A percentile compares a stretch with the other conserved stretches of the same genome.
Evolutionary conservation across 2,329 filamentous ascomycete species (phyloP).

Genomic region (Diplodia scrobiculata): DNA sequence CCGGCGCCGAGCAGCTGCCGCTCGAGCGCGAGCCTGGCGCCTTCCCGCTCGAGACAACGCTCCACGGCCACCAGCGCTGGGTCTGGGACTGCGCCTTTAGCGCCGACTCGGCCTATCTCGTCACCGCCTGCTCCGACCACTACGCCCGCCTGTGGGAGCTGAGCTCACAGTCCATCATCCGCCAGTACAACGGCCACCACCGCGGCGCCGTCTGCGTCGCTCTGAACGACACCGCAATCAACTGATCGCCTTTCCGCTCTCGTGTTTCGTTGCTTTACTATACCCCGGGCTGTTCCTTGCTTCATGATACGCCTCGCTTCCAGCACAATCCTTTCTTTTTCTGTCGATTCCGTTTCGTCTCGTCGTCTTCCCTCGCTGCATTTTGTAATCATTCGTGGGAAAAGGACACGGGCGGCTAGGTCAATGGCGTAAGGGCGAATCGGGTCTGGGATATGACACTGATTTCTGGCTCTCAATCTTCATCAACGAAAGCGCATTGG

Average conservation of each 20-base stretch:
- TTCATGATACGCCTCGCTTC: background rate
- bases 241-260: conserved; percentile 28
- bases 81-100: conserved; percentile 98
- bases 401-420: background rate
- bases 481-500: background rate
- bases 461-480: background rate
- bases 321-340: background rate
- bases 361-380: background rate
- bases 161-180: conserved; percentile 80
- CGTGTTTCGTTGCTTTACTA: conserved; percentile 2
- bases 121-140: conserved; percentile 91
- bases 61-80: conserved; percentile 91
- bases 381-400: background rate
- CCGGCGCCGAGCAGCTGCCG: conserved; percentile 39
- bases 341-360: background rate
- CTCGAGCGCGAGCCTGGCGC: conserved; percentile 53
- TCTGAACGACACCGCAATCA: conserved; percentile 69
- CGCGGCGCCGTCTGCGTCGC: conserved; percentile 89
- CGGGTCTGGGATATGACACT: background rate
- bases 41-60: conserved; percentile 80
- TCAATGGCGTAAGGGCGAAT: background rate
- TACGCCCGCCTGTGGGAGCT: conserved; percentile 92
- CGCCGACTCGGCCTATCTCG: conserved; percentile 87
- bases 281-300: background rate
- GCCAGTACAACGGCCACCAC: conserved; percentile 94